phyloP scores from a whole-genome alignment of 805 yeast genomes.

The Ogataea angusta region DNA sequence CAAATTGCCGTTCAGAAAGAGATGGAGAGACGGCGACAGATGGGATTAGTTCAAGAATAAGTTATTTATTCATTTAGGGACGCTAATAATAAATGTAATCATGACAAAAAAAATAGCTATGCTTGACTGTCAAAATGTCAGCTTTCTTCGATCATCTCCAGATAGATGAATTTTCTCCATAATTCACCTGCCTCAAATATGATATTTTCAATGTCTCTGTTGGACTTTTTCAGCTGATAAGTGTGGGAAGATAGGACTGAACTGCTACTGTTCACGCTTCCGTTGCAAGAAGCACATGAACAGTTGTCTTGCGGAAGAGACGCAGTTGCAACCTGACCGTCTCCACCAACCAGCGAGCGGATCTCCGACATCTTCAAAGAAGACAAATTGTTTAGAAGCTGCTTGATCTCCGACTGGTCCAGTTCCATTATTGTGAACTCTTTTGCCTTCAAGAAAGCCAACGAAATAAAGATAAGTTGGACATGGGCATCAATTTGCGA shows the following conservation, averaged over 20 bases:
- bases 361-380: conserved; percentile 36
- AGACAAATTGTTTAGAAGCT: conserved; percentile 60
- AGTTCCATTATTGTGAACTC: conserved; percentile 77
- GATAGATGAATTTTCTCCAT: conserved; percentile 81
- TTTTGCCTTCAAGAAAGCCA: conserved; percentile 77
- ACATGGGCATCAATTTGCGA: conserved; percentile 70
- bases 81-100: conserved; percentile 1
- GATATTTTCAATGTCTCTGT: conserved; percentile 65
- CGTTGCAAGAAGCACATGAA: conserved; percentile 10
- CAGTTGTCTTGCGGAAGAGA: conserved; percentile 5
- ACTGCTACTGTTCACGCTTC: conserved; percentile 8
- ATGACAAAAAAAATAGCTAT: not conserved
- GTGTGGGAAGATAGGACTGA: conserved; percentile 7
- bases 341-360: conserved; percentile 27
- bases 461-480: conserved; percentile 68
- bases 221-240: conserved; percentile 25
- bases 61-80: not conserved
- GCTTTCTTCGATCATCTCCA: conserved; percentile 48
- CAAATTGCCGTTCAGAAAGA: conserved; percentile 31
- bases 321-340: conserved; percentile 3
- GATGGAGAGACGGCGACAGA: conserved; percentile 26
- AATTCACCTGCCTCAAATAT: conserved; percentile 78
- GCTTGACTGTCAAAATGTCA: conserved; percentile 1
- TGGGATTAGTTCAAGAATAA: conserved; percentile 8
- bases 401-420: conserved; percentile 86